phyloP scores from a whole-genome alignment of 768 basidiomycete genomes.

The Pluteus cervinus region DNA sequence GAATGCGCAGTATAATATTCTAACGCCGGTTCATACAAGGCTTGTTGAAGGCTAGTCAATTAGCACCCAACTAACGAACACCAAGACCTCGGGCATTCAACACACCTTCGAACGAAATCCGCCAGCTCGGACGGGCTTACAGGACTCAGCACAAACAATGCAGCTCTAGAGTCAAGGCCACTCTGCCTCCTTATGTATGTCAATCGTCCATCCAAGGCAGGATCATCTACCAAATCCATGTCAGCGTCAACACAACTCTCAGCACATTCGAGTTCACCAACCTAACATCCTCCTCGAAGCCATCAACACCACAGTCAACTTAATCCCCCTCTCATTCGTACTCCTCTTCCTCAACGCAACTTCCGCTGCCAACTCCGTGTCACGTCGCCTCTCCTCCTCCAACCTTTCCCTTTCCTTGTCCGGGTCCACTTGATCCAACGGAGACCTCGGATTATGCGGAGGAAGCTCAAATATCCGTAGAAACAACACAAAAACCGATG shows the following conservation, averaged over 20 bases:
- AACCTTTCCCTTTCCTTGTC: constrained; percentile 53
- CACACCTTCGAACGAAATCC: constrained; percentile 83
- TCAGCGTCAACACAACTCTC: not conserved
- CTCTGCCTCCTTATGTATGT: constrained; percentile 86
- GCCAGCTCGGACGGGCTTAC: constrained; percentile 79
- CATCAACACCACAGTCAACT: constrained; percentile 90
- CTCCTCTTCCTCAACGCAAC: constrained; percentile 75
- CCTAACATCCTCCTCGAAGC: constrained; percentile 86
- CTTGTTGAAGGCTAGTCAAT: constrained; percentile 69
- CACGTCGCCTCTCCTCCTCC: constrained; percentile 65
- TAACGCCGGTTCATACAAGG: constrained; percentile 80
- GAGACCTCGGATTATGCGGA: constrained; percentile 36
- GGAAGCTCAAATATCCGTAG: constrained; percentile 73
- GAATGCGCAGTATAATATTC: constrained; percentile 94
- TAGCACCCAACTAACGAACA: not conserved
- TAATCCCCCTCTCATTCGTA: constrained; percentile 82
- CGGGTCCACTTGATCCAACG: constrained; percentile 46
- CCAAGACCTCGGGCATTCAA: not conserved
- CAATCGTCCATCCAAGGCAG: constrained; percentile 73
- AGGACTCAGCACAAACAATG: constrained; percentile 91
- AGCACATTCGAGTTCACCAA: constrained; percentile 26
- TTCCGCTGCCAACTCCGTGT: constrained; percentile 74
- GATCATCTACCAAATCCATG: constrained; percentile 56
- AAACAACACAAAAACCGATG: constrained; percentile 92
- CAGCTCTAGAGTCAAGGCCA: constrained; percentile 85